Base-by-base conservation (phyloP, 345 rosid species). In the Salix arbutifolia region DNA sequence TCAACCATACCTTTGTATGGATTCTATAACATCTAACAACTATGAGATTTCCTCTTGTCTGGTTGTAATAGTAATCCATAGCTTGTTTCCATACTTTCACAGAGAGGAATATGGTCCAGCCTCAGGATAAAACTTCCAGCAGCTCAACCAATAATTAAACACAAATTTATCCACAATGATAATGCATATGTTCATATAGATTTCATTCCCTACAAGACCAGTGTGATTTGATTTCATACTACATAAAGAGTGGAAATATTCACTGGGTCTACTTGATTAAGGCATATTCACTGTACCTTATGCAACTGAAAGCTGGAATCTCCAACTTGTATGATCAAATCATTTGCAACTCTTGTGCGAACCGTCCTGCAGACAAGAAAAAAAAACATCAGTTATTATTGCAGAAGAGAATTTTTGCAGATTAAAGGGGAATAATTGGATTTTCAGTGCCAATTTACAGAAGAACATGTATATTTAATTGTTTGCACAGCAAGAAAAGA, bases 221-320 rank as follows among this genome's bases (percentile, higher is more conserved):
- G n/a, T 6, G 56, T 50, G 56, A 50, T 17, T 50, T 21, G 21
- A 4, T 50, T 16, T 50, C 21, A 50, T 50, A 50, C 21, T 17
- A 16, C 56, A 5, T 50, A 17, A 50, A 50, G 56, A 16, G 56
- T 17, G 21, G 56, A 50, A 14, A 50, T 19, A 17, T 50, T 50
- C 18, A 50, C 21, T 5, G 1, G 21, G 56, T 50, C 56, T 12
- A 17, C 5, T 46, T 19, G 17, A 8, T 6, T 44, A 7, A 66
- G 31, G 26, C 53, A 50, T 35, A 8, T 65, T 71, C 26, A 65
- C 37, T 56, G 46, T 37, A 88, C 91, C 91, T 90, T 87, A 78
- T 90, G 91, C 66, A 88, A 74, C 66, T 86, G 87, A 80, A 90
- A 90, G 83, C 79, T 74, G 44, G 72, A 86, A 75, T 79, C 87